Base-by-base conservation (phyloP, 768 basidiomycete species). In the Punctularia strigosozonata region DNA sequence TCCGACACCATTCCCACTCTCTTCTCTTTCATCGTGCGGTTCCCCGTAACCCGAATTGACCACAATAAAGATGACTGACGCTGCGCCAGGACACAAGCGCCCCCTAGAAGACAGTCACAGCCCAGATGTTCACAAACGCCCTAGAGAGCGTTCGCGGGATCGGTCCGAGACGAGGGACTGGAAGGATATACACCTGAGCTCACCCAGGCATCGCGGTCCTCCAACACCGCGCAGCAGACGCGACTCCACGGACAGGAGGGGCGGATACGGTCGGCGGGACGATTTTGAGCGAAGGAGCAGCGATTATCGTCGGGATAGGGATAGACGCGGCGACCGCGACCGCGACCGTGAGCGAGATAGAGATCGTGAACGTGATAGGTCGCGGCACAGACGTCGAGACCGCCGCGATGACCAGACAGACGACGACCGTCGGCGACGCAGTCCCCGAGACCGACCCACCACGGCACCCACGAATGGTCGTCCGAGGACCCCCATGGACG, bases 81-180 rank as follows among this genome's bases (percentile, higher is more conserved):
- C 75, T 56, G 66, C 77, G 68, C 70, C 83, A 85, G 83, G 83
- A 69, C 66, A 70, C 58, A 86, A 86, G 78, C 80, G 83, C 60
- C 62, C 77, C 46, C 75, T 75, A 77, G 80, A 83, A 52, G 77
- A 71, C 44, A 53, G 48, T 44, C 66, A 47, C 47, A 59, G 62
- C 43, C 40, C 48, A 39, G 60, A 63, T 36, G 46, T 59, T 32
- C 50, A 70, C 51, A 83, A 83, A 57, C n/a, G n/a, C n/a, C n/a
- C n/a, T n/a, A n/a, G n/a, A n/a, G 66, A 30, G 28, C 28, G 78
- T 47, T 63, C 64, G 32, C 66, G 73, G 44, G 71, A 50, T 40
- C 61, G 63, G 44, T 69, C 72, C 21, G 77, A 77, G 22, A 61
- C 65, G 3, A 69, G 68, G 47, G 76, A 80, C 46, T 81, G 82